These are phyloP conservation scores for Phylloporus sp. DNA, from an alignment of 1,284 basidiomycete species.

Conservation along the genomic window DNA sequence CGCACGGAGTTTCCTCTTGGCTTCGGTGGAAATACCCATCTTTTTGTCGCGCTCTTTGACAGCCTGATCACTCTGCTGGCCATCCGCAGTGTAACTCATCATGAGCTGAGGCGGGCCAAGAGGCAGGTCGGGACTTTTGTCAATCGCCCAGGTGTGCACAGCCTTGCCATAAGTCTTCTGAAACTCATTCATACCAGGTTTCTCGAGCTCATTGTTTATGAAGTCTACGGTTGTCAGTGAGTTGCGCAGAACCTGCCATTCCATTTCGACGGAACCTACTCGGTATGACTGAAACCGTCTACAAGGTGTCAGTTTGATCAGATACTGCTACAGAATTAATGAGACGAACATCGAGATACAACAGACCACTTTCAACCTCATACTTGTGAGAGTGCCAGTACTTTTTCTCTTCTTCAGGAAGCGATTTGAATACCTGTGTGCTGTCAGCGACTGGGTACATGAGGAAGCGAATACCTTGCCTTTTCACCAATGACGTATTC, in stretches of 20 bases:
- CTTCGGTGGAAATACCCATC: conserved; percentile 40
- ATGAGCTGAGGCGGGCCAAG: conserved; percentile 52
- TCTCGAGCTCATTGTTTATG: conserved; percentile 45
- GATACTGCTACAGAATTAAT: neutral
- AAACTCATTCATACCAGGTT: conserved; percentile 50
- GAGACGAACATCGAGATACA: conserved; percentile 43
- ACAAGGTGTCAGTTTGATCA: neutral
- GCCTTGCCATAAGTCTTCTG: conserved; percentile 58
- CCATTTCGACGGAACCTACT: conserved; percentile 29
- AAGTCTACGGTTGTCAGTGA: conserved; percentile 28
- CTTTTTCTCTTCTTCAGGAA: conserved; percentile 50
- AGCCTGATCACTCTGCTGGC: conserved; percentile 39
- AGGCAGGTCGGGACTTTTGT: conserved; percentile 49
- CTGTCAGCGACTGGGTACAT: neutral
- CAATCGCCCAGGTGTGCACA: conserved; percentile 52
- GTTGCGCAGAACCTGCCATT: too few relatives aligned
- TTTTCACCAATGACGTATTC: conserved; percentile 55
- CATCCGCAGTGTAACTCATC: conserved; percentile 48
- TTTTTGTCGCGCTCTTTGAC: conserved; percentile 42
- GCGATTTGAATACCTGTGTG: conserved; percentile 41
- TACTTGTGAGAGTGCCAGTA: conserved; percentile 57
- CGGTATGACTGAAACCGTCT: conserved; percentile 43
- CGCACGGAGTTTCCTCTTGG: conserved; percentile 40
- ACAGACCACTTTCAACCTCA: conserved; percentile 53
- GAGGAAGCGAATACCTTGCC: conserved; percentile 16